Conservation (phyloP, 116 monocot genomes). For the Trichopus zeylanicus region DNA sequence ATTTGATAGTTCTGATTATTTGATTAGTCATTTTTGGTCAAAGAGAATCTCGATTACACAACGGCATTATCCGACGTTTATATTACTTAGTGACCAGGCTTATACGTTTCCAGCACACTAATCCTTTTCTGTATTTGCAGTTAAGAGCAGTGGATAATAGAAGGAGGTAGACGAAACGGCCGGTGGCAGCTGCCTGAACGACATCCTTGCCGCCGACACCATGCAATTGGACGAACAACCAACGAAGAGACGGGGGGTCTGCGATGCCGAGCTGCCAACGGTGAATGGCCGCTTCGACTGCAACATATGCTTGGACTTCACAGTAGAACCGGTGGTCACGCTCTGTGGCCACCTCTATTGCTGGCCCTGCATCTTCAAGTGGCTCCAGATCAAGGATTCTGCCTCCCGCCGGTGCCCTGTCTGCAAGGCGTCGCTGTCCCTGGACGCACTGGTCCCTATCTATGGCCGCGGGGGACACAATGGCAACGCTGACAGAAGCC, state of each 20-base stretch:
- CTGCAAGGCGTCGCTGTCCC: constrained; percentile 7
- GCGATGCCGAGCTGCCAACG: neutral
- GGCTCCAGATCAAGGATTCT: neutral
- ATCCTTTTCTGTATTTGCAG: no score
- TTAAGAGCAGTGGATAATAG: neutral
- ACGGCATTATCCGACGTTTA: no score
- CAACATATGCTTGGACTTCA: constrained; percentile 9
- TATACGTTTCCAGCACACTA: no score
- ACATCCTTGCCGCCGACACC: neutral
- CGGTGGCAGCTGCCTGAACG: neutral
- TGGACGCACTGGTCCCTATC: neutral
- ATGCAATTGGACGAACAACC: neutral
- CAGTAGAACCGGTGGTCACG: constrained; percentile 2
- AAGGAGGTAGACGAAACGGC: neutral
- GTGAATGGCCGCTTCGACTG: constrained; percentile 2
- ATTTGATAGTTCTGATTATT: no score
- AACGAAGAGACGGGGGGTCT: neutral
- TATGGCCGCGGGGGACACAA: constrained; percentile 7
- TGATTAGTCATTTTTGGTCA: no score
- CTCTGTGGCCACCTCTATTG: constrained; percentile 12
- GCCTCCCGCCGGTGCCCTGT: neutral
- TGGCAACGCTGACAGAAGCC: neutral
- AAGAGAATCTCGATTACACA: no score
- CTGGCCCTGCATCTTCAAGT: constrained; percentile 8
- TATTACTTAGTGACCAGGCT: no score